Evolutionary conservation across 2,329 filamentous ascomycete species (phyloP).

Genomic region (Kalaharituber pfeilii): DNA sequence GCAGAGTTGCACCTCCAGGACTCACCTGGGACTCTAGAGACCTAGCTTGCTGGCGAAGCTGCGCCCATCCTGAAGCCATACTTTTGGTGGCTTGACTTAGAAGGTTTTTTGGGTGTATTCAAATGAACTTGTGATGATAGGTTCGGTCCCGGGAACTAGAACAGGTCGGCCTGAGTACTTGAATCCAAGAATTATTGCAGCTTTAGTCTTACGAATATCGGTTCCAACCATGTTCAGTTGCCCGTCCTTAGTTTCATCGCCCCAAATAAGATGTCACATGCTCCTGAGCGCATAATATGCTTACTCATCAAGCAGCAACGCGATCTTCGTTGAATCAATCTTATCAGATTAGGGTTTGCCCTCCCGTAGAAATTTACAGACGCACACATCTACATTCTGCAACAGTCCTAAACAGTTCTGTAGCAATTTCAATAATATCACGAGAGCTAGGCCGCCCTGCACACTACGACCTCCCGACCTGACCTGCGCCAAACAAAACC

Average conservation of each 20-base stretch:
- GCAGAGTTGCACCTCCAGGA: neutral
- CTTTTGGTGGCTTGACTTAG: no score
- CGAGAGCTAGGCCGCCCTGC: neutral
- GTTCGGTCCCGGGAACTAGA: no score
- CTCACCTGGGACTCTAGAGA: conserved; percentile 74
- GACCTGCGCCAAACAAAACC: conserved; percentile 21
- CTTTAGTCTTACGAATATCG: no score
- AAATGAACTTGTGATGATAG: no score
- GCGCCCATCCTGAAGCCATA: conserved; percentile 45
- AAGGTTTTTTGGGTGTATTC: no score
- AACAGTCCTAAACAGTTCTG: neutral
- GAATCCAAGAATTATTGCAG: no score
- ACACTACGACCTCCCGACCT: conserved; percentile 12
- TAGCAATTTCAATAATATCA: neutral
- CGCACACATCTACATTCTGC: neutral
- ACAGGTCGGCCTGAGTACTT: no score
- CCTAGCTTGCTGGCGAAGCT: conserved; percentile 81
- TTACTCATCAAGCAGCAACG: neutral
- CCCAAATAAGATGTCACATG: no score
- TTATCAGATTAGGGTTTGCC: neutral
- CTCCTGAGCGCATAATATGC: neutral
- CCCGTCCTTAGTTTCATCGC: no score
- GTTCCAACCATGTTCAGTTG: no score
- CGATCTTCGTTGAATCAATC: no score
- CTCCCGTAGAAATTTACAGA: neutral